These are phyloP conservation scores for Calycina herbarum DNA, from an alignment of 2,329 filamentous ascomycete species.

Conservation along the genomic window DNA sequence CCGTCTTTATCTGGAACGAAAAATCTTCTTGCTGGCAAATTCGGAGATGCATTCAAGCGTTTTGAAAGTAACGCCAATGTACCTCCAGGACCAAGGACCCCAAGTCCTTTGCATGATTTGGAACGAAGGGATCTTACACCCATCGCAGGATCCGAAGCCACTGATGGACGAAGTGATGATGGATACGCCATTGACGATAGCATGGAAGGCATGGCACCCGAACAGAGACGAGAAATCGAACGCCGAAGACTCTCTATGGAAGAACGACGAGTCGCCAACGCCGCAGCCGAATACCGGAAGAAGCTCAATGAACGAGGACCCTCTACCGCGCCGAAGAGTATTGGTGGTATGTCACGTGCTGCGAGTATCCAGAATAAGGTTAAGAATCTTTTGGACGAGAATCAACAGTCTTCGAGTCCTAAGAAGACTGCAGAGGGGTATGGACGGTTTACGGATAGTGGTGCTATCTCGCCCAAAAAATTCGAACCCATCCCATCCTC, in stretches of 20 bases:
- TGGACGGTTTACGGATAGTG: constrained; percentile 72
- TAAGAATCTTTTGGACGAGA: constrained; percentile 80
- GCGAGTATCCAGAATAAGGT: constrained; percentile 91
- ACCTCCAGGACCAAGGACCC: constrained; percentile 44
- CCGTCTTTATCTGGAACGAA: constrained; percentile 72
- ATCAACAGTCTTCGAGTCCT: constrained; percentile 54
- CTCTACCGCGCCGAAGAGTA: constrained; percentile 51
- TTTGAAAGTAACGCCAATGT: constrained; percentile 63
- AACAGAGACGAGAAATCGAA: constrained; percentile 88
- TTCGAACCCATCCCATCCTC: constrained; percentile 18
- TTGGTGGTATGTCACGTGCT: constrained; percentile 63
- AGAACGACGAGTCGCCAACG: constrained; percentile 84
- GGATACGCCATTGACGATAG: constrained; percentile 60
- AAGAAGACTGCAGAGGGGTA: constrained; percentile 84
- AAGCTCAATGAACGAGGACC: constrained; percentile 65
- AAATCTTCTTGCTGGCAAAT: constrained; percentile 80
- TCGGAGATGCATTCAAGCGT: constrained; percentile 89
- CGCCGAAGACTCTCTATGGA: constrained; percentile 79
- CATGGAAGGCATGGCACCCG: constrained; percentile 75
- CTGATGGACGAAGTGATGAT: constrained; percentile 67
- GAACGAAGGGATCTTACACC: constrained; percentile 56
- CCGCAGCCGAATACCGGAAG: constrained; percentile 83
- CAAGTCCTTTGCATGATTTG: constrained; percentile 43
- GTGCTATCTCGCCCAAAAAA: constrained; percentile 18
- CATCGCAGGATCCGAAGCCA: constrained; percentile 74